Evolutionary conservation across 352 stramenopile genomes (phyloP).

Genomic region (Pythium aquatile): DNA sequence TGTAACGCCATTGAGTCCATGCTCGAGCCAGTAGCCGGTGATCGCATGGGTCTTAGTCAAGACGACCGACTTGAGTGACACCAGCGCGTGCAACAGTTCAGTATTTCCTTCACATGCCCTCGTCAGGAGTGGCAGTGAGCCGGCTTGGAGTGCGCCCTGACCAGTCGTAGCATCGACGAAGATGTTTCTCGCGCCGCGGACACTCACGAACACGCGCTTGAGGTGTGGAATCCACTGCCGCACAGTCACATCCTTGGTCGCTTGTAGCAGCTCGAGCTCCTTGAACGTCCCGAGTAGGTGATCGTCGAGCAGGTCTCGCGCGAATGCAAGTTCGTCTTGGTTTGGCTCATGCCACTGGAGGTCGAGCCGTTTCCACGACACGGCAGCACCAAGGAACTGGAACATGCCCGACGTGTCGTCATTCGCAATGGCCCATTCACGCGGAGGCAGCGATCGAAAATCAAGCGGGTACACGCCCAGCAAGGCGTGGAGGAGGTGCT

Average conservation of each 20-base stretch:
- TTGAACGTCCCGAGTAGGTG: slow-evolving; percentile 42
- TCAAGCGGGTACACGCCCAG: slow-evolving; percentile 57
- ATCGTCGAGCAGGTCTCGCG: slow-evolving; percentile 46
- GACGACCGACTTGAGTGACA: slow-evolving; percentile 41
- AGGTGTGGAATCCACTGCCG: slow-evolving; percentile 48
- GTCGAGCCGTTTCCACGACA: slow-evolving; percentile 52
- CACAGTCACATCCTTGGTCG: slow-evolving; percentile 34
- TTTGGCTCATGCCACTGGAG: slow-evolving; percentile 67
- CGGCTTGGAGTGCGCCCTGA: slow-evolving; percentile 34
- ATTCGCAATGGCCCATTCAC: slow-evolving; percentile 44
- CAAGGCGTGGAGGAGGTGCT: slow-evolving; percentile 44
- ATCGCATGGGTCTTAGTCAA: slow-evolving; percentile 42
- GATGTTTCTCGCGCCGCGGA: slow-evolving; percentile 51
- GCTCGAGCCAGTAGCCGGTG: slow-evolving; percentile 50
- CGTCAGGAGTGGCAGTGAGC: slow-evolving; percentile 41
- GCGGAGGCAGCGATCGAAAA: slow-evolving; percentile 51
- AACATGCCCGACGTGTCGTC: slow-evolving; percentile 44
- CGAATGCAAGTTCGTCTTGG: slow-evolving; percentile 52
- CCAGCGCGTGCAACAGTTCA: slow-evolving; percentile 34
- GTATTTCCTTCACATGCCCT: slow-evolving; percentile 31
- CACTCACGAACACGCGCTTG: slow-evolving; percentile 40
- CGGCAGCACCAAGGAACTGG: slow-evolving; percentile 52
- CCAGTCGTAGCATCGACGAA: slow-evolving; percentile 40
- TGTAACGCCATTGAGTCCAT: slow-evolving; percentile 40
- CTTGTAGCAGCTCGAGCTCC: slow-evolving; percentile 28